A percentile compares a stretch with the other conserved stretches of the same genome.
These are phyloP conservation scores for Wickerhamomyces mucosus DNA, from an alignment of 805 yeast species.

Conservation along the genomic window DNA sequence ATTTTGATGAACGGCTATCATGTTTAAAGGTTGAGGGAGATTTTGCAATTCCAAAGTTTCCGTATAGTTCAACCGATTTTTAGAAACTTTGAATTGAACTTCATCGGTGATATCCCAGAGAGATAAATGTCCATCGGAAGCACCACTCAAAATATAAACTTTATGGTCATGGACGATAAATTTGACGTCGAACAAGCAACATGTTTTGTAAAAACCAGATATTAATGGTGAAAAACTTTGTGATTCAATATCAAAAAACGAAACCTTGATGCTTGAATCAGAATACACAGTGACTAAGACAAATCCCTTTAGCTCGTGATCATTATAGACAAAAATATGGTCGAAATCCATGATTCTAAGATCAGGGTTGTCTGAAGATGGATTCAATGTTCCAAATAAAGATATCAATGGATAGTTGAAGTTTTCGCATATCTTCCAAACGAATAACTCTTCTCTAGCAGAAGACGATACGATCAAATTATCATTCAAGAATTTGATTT, in stretches of 20 bases:
- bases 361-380: slow-evolving; percentile 60
- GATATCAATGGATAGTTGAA: slow-evolving; percentile 34
- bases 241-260: slow-evolving; percentile 36
- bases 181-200: slow-evolving; percentile 64
- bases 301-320: slow-evolving; percentile 30
- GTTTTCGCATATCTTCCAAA: slow-evolving; percentile 55
- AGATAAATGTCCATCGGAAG: slow-evolving; percentile 78
- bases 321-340: slow-evolving; percentile 28
- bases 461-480: slow-evolving; percentile 46
- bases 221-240: slow-evolving; percentile 34
- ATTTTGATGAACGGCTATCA: slow-evolving; percentile 68
- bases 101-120: slow-evolving; percentile 43
- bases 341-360: slow-evolving; percentile 85
- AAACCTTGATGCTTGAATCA: slow-evolving; percentile 65
- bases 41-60: background rate
- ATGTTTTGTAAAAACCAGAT: slow-evolving; percentile 50
- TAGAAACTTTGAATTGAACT: slow-evolving; percentile 13
- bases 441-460: slow-evolving; percentile 79
- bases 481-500: slow-evolving; percentile 50
- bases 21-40: slow-evolving; percentile 24
- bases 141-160: slow-evolving; percentile 40
- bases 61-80: slow-evolving; percentile 1
- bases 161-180: slow-evolving; percentile 26
- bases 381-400: slow-evolving; percentile 43
- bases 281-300: slow-evolving; percentile 70